Conservation (phyloP, 129 eudicot genomes). For the Saussurea involucrata region DNA sequence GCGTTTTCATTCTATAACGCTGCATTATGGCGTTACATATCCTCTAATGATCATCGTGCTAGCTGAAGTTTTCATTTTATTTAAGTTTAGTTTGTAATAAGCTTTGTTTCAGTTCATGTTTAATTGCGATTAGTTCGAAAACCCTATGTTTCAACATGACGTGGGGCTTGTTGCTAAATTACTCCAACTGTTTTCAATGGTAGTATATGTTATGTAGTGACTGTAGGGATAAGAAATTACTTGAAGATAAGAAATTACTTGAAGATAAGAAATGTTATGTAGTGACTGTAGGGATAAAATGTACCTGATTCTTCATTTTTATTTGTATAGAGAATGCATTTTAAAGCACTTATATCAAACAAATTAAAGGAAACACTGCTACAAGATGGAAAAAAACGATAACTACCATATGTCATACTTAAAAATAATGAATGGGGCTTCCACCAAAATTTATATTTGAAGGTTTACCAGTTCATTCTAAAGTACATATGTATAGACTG, state of each 20-base stretch:
- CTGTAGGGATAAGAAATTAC: not conserved
- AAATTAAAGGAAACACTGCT: not conserved
- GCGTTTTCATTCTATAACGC: not conserved
- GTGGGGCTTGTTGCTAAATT: not conserved
- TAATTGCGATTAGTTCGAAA: not conserved
- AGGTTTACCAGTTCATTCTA: not conserved
- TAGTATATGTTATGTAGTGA: constrained; percentile 12
- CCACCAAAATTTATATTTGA: not conserved
- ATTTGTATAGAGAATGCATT: not conserved
- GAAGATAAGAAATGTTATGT: too few relatives aligned
- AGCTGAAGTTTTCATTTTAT: not conserved
- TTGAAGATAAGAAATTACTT: not conserved
- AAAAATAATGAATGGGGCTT: not conserved
- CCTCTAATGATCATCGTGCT: not conserved
- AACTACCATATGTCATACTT: not conserved
- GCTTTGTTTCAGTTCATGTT: not conserved
- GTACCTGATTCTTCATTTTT: not conserved
- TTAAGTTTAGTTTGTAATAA: not conserved
- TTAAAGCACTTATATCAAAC: not conserved
- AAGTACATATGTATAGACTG: not conserved
- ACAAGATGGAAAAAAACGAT: not conserved
- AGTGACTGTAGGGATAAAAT: too few relatives aligned
- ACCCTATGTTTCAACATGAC: not conserved
- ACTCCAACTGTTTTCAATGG: not conserved
- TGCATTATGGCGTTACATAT: not conserved